phyloP scores from a whole-genome alignment of 495 filamentous ascomycete genomes.

The Parmelia sp. region DNA sequence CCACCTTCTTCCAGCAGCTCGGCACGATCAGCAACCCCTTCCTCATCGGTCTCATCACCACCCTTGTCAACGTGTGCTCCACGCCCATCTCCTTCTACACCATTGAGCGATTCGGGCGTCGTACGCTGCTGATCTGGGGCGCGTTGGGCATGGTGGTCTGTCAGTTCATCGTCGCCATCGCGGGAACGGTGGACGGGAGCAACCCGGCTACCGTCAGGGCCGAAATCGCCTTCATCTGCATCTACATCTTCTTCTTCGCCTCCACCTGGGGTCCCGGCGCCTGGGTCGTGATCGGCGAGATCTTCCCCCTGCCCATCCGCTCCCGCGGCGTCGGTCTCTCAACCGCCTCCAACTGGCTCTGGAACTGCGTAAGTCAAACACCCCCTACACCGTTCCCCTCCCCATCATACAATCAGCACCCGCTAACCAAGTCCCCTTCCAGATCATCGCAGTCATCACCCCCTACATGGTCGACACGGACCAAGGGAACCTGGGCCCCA shows the following conservation, averaged over 20 bases:
- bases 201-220: conserved; percentile 42
- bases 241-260: conserved; percentile 83
- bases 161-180: conserved; percentile 59
- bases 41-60: conserved; percentile 66
- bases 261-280: conserved; percentile 72
- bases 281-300: conserved; percentile 78
- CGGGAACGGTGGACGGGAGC: conserved; percentile 49
- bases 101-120: conserved; percentile 63
- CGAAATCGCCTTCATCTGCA: conserved; percentile 67
- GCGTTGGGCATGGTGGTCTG: conserved; percentile 64
- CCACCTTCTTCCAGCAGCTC: conserved; percentile 58
- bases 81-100: conserved; percentile 68
- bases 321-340: conserved; percentile 68
- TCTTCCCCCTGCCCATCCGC: conserved; percentile 74
- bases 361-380: conserved; percentile 48
- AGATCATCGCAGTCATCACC: conserved; percentile 59
- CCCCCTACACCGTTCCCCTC: background rate
- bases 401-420: background rate
- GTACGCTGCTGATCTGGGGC: conserved; percentile 60
- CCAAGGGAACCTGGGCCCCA: conserved; percentile 59
- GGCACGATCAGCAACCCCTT: conserved; percentile 56
- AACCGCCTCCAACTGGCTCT: conserved; percentile 77
- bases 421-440: conserved; percentile 1
- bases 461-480: conserved; percentile 63
- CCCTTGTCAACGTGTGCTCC: conserved; percentile 65